A percentile compares a stretch with the other conserved stretches of the same genome.
These are phyloP conservation scores for Furculomyces boomerangus DNA, from an alignment of 371 early-diverging fungal species.

Conservation along the genomic window DNA sequence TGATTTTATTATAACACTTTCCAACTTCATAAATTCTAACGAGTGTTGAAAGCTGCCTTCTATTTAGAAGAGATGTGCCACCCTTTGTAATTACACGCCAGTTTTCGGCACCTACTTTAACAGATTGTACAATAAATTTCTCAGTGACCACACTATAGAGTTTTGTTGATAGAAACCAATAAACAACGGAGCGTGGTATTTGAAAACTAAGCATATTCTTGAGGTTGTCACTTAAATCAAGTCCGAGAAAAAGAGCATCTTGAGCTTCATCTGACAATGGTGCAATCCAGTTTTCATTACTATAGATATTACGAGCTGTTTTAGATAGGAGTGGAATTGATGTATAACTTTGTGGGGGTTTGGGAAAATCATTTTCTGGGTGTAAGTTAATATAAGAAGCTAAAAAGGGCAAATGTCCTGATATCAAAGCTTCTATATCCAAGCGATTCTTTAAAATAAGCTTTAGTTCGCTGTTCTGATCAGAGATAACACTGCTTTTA, in stretches of 20 bases:
- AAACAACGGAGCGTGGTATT: background rate
- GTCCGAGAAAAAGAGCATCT: slow-evolving; percentile 5
- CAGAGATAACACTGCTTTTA: too few relatives aligned
- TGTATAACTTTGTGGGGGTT: too few relatives aligned
- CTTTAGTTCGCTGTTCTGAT: too few relatives aligned
- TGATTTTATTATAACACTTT: background rate
- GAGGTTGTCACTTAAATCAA: background rate
- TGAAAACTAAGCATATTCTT: background rate
- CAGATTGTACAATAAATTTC: slow-evolving; percentile 48
- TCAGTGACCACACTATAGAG: slow-evolving; percentile 28
- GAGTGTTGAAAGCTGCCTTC: slow-evolving; percentile 41
- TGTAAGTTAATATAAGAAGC: background rate
- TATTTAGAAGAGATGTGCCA: slow-evolving; percentile 53
- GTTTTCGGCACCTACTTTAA: slow-evolving; percentile 53
- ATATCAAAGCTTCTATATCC: background rate
- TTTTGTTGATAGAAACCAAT: background rate
- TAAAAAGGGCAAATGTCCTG: background rate
- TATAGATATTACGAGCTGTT: background rate
- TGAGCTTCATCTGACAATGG: slow-evolving; percentile 8
- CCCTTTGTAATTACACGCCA: slow-evolving; percentile 67
- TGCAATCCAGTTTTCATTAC: slow-evolving; percentile 13
- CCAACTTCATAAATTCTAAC: slow-evolving; percentile 5
- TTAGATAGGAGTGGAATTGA: background rate
- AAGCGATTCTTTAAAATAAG: background rate
- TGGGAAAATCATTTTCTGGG: too few relatives aligned